These are phyloP conservation scores for Ceriops decandra DNA, from an alignment of 345 rosid genomes.

Conservation along the genomic window DNA sequence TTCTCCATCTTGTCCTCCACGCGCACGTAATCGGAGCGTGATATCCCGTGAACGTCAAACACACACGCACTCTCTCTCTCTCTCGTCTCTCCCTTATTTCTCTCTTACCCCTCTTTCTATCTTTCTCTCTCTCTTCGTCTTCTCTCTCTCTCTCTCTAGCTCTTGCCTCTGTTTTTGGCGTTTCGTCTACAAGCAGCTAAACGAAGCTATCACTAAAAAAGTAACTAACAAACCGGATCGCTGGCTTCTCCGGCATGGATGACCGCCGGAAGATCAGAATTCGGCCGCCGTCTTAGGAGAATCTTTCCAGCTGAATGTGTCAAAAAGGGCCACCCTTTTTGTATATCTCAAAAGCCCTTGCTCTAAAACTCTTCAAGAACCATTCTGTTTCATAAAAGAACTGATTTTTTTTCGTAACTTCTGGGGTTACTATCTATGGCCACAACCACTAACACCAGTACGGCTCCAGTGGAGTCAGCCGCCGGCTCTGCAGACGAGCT, in stretches of 20 bases:
- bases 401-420: conserved; percentile 6
- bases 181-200: conserved; percentile 22
- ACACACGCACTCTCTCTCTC: no score
- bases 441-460: conserved; percentile 19
- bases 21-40: conserved; percentile 24
- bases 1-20: conserved; percentile 33
- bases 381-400: conserved; percentile 8
- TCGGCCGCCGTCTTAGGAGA: conserved; percentile 42
- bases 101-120: not conserved
- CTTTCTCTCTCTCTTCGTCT: not conserved
- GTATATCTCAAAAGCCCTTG: conserved; percentile 6
- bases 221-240: conserved; percentile 1
- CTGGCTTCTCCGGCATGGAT: conserved; percentile 32
- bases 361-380: not conserved
- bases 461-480: conserved; percentile 34
- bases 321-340: not conserved
- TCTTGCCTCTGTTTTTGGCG: conserved; percentile 20
- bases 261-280: conserved; percentile 39
- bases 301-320: conserved; percentile 35
- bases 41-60: conserved; percentile 10
- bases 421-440: conserved; percentile 24
- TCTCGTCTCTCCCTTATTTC: conserved; percentile 19
- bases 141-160: not conserved
- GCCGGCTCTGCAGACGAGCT: conserved; percentile 62
- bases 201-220: conserved; percentile 26